phyloP scores from a whole-genome alignment of 169 alveolate genomes.

The Eimeria sp. region DNA sequence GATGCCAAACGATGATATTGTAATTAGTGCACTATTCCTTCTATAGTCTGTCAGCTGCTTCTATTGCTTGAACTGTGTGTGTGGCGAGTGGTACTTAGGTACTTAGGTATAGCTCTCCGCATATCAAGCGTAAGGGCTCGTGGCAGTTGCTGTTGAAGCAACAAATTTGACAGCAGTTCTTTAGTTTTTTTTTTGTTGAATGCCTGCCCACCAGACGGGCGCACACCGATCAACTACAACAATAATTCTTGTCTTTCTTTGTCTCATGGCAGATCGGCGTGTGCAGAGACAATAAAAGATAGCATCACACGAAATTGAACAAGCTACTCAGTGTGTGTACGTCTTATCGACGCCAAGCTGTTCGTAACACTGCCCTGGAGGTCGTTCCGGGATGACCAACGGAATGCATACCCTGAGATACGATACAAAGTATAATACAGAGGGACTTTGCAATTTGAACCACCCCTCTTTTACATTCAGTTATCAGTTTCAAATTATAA shows the following conservation, averaged over 20 bases:
- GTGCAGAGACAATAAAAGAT: too few relatives aligned
- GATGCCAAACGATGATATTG: not conserved
- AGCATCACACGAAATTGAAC: too few relatives aligned
- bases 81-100: not conserved
- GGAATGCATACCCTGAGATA: too few relatives aligned
- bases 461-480: too few relatives aligned
- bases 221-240: not conserved
- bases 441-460: too few relatives aligned
- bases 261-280: too few relatives aligned
- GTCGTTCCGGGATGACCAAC: too few relatives aligned
- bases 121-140: not conserved
- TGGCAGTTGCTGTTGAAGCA: not conserved
- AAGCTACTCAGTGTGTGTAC: too few relatives aligned
- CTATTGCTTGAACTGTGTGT: not conserved
- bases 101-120: not conserved
- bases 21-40: not conserved
- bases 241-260: not conserved
- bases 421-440: too few relatives aligned
- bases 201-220: not conserved
- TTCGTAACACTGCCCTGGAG: too few relatives aligned
- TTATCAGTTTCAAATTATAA: too few relatives aligned
- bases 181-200: not conserved
- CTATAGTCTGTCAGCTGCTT: not conserved
- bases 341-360: too few relatives aligned
- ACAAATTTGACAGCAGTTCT: not conserved